A percentile compares a stretch with the other conserved stretches of the same genome.
Conservation (phyloP, 1,139 yeast species). For the Diutina rugosa region DNA sequence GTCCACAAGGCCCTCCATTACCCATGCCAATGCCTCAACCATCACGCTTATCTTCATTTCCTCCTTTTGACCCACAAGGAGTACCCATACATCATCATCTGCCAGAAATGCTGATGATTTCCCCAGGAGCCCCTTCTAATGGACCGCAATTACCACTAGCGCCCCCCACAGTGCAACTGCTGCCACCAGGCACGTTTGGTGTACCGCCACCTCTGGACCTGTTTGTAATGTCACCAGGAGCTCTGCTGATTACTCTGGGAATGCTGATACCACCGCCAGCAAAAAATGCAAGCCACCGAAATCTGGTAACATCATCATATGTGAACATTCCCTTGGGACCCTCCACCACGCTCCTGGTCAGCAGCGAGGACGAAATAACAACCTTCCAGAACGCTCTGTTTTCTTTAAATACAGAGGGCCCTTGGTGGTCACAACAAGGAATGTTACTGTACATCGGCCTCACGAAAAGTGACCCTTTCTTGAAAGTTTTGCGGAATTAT, state of each 20-base stretch:
- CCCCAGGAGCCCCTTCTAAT: not conserved
- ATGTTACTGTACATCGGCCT: conserved; percentile 29
- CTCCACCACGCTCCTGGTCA: conserved; percentile 21
- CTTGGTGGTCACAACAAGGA: conserved; percentile 29
- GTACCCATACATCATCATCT: not conserved
- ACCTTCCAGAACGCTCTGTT: conserved; percentile 24
- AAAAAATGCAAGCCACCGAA: not conserved
- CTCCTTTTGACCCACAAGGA: not conserved
- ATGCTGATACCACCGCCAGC: not conserved
- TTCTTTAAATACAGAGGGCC: conserved; percentile 26
- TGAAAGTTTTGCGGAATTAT: conserved; percentile 24
- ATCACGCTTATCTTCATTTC: not conserved
- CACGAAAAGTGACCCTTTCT: conserved; percentile 29
- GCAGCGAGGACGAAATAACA: conserved; percentile 22
- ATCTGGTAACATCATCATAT: not conserved
- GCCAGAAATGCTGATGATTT: not conserved
- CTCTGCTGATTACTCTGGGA: not conserved
- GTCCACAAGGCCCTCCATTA: not conserved
- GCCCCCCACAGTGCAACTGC: not conserved
- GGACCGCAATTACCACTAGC: not conserved
- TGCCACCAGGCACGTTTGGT: not conserved
- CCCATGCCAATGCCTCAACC: not conserved
- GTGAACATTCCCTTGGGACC: conserved; percentile 1
- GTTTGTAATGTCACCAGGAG: not conserved
- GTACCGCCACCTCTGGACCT: not conserved